phyloP scores from a whole-genome alignment of 176 grass and related monocot species.

The Eragrostis curvula region DNA sequence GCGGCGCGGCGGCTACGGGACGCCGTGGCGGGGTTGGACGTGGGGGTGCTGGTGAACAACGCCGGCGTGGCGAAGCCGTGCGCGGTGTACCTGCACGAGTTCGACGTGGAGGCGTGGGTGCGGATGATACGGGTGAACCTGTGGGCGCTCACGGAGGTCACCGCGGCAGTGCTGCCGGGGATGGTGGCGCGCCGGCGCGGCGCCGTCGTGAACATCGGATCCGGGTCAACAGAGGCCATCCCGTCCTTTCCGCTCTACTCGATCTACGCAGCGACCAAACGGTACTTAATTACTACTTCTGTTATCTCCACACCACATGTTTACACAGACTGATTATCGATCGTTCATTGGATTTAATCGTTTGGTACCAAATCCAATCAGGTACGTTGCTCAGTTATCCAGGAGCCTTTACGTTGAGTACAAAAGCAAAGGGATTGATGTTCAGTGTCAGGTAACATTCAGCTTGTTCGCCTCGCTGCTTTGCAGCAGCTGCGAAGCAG shows the following conservation, averaged over 20 bases:
- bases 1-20: conserved; percentile 17
- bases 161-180: conserved; percentile 47
- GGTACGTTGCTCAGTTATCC: conserved; percentile 57
- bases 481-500: too few species aligned
- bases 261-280: conserved; percentile 50
- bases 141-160: conserved; percentile 44
- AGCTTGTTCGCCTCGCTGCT: too few species aligned
- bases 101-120: conserved; percentile 39
- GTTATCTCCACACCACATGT: too few species aligned
- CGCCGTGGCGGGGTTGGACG: conserved; percentile 48
- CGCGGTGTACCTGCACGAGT: conserved; percentile 61
- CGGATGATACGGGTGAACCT: conserved; percentile 54
- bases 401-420: conserved; percentile 63
- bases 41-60: conserved; percentile 68
- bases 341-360: too few species aligned
- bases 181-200: conserved; percentile 53
- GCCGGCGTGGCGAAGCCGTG: conserved; percentile 46
- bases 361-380: conserved; percentile 6
- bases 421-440: conserved; percentile 56
- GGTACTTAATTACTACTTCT: background rate
- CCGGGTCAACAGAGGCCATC: conserved; percentile 35
- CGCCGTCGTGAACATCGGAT: conserved; percentile 67
- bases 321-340: too few species aligned
- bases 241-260: conserved; percentile 58
- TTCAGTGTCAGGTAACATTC: conserved; percentile 64